phyloP scores from a whole-genome alignment of 495 filamentous ascomycete genomes.

The Hamigera avellanea region DNA sequence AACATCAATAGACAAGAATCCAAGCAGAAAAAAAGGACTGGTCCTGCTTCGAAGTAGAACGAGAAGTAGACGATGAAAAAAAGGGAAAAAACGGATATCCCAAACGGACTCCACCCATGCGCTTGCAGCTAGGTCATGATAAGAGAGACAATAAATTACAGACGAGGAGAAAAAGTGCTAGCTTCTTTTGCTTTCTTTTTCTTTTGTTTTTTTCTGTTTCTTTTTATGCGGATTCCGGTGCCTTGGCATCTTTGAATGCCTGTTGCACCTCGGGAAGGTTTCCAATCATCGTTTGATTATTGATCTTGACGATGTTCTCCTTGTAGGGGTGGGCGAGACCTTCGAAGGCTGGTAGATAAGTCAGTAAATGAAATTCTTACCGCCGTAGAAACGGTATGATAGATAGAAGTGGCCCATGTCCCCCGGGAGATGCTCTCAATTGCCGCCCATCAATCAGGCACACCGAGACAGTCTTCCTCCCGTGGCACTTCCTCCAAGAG shows the following conservation, averaged over 20 bases:
- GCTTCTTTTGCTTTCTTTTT: too few species aligned
- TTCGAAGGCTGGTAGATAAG: conserved; percentile 59
- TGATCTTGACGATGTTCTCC: conserved; percentile 69
- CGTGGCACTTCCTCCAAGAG: neutral
- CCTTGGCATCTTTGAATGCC: conserved; percentile 34
- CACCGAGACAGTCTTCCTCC: too few species aligned
- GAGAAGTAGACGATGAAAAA: too few species aligned
- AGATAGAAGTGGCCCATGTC: too few species aligned
- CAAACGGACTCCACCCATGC: conserved; percentile 38
- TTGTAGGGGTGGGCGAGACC: conserved; percentile 84
- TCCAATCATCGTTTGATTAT: conserved; percentile 31
- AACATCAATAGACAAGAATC: neutral
- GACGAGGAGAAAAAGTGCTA: conserved; percentile 3
- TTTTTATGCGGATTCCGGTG: conserved; percentile 5
- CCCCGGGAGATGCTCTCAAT: too few species aligned
- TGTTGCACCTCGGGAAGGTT: conserved; percentile 33
- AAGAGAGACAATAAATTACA: conserved; percentile 22
- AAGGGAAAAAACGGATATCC: too few species aligned
- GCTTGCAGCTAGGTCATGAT: conserved; percentile 29
- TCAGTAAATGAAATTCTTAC: too few species aligned
- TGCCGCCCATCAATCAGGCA: too few species aligned
- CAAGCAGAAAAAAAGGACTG: too few species aligned
- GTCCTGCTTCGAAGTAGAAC: too few species aligned
- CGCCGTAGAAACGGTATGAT: too few species aligned
- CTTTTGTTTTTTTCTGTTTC: neutral